Conservation (phyloP, 208 protist genomes). For the Leishmania turanica region DNA sequence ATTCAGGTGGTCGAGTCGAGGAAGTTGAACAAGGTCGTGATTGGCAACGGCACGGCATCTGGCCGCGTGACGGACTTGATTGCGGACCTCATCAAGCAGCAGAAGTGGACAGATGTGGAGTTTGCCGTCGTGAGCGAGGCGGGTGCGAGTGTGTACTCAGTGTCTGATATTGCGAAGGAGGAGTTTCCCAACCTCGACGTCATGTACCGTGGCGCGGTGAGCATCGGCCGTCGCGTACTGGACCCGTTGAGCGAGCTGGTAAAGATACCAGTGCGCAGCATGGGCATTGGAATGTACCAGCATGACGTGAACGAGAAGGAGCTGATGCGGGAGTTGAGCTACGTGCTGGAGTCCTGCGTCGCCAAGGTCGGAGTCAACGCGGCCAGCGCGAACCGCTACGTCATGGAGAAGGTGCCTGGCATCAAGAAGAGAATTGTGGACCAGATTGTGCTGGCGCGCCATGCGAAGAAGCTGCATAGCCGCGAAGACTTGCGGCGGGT, state of each 20-base stretch:
- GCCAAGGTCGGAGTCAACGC: conserved; percentile 83
- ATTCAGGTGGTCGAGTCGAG: conserved; percentile 46
- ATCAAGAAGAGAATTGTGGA: conserved; percentile 67
- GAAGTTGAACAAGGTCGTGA: conserved; percentile 80
- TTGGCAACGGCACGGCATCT: conserved; percentile 88
- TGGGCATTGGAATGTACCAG: conserved; percentile 94
- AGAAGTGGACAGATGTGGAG: conserved; percentile 53
- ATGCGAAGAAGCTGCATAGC: conserved; percentile 56
- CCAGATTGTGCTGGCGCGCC: conserved; percentile 78
- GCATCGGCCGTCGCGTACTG: conserved; percentile 87
- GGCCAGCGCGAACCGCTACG: conserved; percentile 63
- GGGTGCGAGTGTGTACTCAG: conserved; percentile 87
- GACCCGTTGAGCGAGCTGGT: conserved; percentile 91
- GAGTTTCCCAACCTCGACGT: conserved; percentile 75
- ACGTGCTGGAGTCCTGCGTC: conserved; percentile 79
- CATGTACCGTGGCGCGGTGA: conserved; percentile 86
- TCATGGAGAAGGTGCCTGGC: conserved; percentile 87
- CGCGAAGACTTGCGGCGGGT: conserved; percentile 77
- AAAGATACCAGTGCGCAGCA: conserved; percentile 85
- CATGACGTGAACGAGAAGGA: conserved; percentile 83
- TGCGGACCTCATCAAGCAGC: conserved; percentile 51
- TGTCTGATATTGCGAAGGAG: conserved; percentile 70
- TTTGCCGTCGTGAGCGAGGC: conserved; percentile 87
- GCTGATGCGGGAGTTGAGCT: conserved; percentile 53
- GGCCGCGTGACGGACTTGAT: conserved; percentile 55